Base-by-base conservation (phyloP, 2,329 filamentous ascomycete species). In the Microdochium nivale region DNA sequence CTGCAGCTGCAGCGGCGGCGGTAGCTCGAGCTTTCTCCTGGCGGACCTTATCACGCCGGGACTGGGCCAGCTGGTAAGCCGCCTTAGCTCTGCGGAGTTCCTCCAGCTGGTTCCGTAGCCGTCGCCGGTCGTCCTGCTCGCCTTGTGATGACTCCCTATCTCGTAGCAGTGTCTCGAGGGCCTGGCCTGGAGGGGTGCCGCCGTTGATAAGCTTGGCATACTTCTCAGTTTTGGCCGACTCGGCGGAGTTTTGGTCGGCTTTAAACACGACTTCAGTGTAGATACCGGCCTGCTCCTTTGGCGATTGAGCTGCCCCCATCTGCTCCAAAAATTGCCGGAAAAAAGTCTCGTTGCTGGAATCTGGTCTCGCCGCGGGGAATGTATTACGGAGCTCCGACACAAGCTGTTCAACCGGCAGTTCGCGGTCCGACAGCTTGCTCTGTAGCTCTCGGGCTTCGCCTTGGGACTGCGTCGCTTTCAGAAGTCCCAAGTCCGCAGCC, bases 71-170 rank as follows among this genome's bases (percentile, higher is more conserved):
- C 24, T 66, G 63, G 47, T 69, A 64, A 9, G 74, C 74, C 53
- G 68, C 72, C 59, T 71, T 75, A 25, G 75, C 76, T 52, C 75
- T 66, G 19, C 67, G 68, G 3, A 78, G 66, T 58, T 77, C 75
- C 51, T 75, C 71, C 2, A 78, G 61, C 10, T 73, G 69, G 50
- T 61, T 61, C 32, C 62, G 58, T 9, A 65, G 59, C 51, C 58
- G 57, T 52, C 72, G 68, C 27, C 61, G 65, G 43, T 72, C 67
- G 13, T 73, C 68, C 43, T 70, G 50, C 43, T 59, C 55, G 40
- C 56, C 55, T 47, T 60, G 58, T 47, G 57, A 52, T 47, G 59
- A 48, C 49, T 63, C 59, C n/a, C 64, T 63, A 48, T 70, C 68
- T 35, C 61, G 63, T 46, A 60, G 56, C 48, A 70, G 66, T 27